Percentiles rank a stretch among this genome's conserved stretches.
Conservation (phyloP, 2,329 filamentous ascomycete genomes). For the Paraphoma sp. region DNA sequence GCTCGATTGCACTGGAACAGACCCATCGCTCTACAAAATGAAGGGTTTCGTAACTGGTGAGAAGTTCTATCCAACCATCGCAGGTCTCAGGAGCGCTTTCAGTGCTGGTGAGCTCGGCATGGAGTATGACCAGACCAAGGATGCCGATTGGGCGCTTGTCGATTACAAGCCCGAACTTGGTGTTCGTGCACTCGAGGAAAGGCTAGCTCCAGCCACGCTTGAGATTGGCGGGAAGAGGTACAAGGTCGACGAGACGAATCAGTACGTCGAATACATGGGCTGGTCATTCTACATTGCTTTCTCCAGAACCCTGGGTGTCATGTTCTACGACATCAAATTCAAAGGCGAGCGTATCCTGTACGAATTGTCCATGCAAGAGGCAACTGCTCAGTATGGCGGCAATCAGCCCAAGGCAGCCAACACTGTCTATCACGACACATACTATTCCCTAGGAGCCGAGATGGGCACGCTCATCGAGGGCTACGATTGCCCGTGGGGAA, state of each 20-base stretch:
- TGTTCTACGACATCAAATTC: conserved; percentile 61
- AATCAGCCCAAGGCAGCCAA: conserved; percentile 53
- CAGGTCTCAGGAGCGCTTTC: conserved; percentile 56
- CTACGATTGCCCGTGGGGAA: conserved; percentile 60
- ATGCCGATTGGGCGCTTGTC: conserved; percentile 54
- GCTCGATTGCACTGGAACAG: conserved; percentile 54
- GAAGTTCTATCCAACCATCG: conserved; percentile 59
- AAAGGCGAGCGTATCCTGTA: conserved; percentile 63
- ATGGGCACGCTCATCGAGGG: conserved; percentile 51
- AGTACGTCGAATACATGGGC: conserved; percentile 59
- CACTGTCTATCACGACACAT: conserved; percentile 57
- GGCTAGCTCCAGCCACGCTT: conserved; percentile 51
- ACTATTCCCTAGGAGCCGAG: conserved; percentile 57
- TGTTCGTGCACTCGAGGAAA: conserved; percentile 45
- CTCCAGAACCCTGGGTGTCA: conserved; percentile 56
- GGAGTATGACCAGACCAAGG: conserved; percentile 57
- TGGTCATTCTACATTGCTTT: conserved; percentile 61
- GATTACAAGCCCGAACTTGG: conserved; percentile 46
- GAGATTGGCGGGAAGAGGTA: conserved; percentile 52
- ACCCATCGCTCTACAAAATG: conserved; percentile 51
- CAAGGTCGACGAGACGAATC: conserved; percentile 49
- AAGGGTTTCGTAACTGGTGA: conserved; percentile 58
- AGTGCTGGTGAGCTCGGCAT: conserved; percentile 51
- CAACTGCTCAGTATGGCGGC: conserved; percentile 59
- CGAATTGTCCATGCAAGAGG: conserved; percentile 64